Evolutionary conservation across 2,329 filamentous ascomycete species (phyloP).

Genomic region (Sporothrix humicola): DNA sequence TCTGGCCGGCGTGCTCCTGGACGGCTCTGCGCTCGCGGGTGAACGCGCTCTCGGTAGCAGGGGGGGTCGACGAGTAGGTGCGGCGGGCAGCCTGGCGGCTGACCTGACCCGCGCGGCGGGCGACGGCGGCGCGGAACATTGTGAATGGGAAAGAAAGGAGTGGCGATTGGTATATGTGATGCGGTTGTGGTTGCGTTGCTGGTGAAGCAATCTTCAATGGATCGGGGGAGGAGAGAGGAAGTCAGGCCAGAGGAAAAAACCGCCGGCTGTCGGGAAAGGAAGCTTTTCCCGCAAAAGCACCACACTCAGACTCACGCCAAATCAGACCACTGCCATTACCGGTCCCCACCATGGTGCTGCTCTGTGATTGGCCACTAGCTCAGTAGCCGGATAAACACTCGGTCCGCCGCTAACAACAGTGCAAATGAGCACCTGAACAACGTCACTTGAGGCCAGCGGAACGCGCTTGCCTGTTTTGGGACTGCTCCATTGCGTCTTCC

Average conservation of each 20-base stretch:
- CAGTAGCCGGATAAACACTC: not conserved
- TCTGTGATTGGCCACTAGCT: slow-evolving; percentile 1
- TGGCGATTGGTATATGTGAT: slow-evolving; percentile 19
- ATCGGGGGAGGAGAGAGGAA: slow-evolving; percentile 2
- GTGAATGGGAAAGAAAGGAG: slow-evolving; percentile 11
- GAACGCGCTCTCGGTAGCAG: slow-evolving; percentile 78
- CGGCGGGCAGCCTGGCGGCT: slow-evolving; percentile 38
- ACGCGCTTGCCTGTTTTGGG: slow-evolving; percentile 28
- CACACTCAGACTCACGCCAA: slow-evolving; percentile 25
- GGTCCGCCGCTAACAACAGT: not conserved
- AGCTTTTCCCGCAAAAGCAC: slow-evolving; percentile 37
- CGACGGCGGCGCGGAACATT: slow-evolving; percentile 37
- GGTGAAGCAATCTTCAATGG: slow-evolving; percentile 23
- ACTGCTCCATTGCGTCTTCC: not conserved
- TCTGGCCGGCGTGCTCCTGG: slow-evolving; percentile 85
- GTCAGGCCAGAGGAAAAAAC: slow-evolving; percentile 24
- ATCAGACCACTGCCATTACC: slow-evolving; percentile 36
- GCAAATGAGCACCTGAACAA: not conserved
- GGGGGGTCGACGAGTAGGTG: slow-evolving; percentile 35
- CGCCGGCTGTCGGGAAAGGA: slow-evolving; percentile 35
- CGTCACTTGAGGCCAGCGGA: slow-evolving; percentile 25
- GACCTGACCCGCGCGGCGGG: slow-evolving; percentile 36
- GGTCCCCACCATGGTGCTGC: slow-evolving; percentile 1
- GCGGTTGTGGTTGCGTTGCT: not conserved
- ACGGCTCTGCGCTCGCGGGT: slow-evolving; percentile 88